Percentiles rank a stretch among this genome's conserved stretches.
Conservation (phyloP, 2,329 filamentous ascomycete genomes). For the Colletotrichum liriopes region DNA sequence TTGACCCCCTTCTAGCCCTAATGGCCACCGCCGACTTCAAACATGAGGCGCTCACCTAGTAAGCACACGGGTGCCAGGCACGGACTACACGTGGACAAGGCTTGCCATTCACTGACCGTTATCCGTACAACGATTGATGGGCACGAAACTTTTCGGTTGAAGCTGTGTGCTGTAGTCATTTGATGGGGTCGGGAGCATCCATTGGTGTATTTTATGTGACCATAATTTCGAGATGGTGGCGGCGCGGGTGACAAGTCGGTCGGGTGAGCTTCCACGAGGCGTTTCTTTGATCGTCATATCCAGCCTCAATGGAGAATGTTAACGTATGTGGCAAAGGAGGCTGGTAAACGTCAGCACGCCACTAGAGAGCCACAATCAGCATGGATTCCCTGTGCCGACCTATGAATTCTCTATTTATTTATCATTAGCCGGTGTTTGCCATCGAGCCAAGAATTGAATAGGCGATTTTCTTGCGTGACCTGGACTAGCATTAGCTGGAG, state of each 20-base stretch:
- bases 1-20: constrained; percentile 28
- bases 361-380: background rate
- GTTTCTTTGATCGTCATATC: background rate
- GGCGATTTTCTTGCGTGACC: no score
- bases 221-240: background rate
- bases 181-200: background rate
- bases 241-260: background rate
- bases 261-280: background rate
- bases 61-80: constrained; percentile 13
- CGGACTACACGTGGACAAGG: constrained; percentile 37
- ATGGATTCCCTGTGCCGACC: no score
- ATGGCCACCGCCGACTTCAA: constrained; percentile 13
- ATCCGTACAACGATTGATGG: constrained; percentile 24
- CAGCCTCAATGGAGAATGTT: background rate
- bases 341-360: background rate
- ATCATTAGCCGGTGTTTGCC: background rate
- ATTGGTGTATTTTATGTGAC: background rate
- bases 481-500: background rate
- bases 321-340: background rate
- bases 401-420: background rate
- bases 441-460: background rate
- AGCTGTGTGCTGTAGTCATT: background rate
- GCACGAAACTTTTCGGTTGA: constrained; percentile 28
- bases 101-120: constrained; percentile 26
- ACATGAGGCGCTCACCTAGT: constrained; percentile 33